phyloP scores from a whole-genome alignment of 2,329 filamentous ascomycete species.

The Pseudocercospora musae region DNA sequence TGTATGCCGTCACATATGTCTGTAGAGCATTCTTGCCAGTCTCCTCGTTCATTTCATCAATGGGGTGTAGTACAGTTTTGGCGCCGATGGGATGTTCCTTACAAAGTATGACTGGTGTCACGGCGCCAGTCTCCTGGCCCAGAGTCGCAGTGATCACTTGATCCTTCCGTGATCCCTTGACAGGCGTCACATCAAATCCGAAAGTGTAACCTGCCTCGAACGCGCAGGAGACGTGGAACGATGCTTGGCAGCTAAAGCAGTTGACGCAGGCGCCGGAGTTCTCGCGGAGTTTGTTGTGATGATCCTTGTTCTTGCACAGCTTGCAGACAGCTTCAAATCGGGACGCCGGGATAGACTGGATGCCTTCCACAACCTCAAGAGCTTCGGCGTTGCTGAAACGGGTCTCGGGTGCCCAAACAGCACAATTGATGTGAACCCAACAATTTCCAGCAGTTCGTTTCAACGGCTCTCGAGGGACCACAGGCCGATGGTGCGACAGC shows the following conservation, averaged over 20 bases:
- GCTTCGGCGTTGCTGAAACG: constrained; percentile 84
- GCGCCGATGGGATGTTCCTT: constrained; percentile 71
- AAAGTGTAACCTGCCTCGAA: constrained; percentile 77
- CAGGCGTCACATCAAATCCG: constrained; percentile 84
- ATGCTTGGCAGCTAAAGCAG: constrained; percentile 70
- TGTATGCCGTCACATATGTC: constrained; percentile 82
- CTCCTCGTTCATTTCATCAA: constrained; percentile 71
- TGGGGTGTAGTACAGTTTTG: constrained; percentile 62
- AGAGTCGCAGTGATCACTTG: constrained; percentile 76
- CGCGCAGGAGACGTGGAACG: constrained; percentile 87
- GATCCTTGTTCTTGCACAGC: constrained; percentile 67
- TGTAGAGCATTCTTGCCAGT: constrained; percentile 77
- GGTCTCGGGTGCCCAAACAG: constrained; percentile 86
- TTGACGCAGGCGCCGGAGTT: constrained; percentile 70
- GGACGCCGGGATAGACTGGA: constrained; percentile 71
- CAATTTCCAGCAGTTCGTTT: constrained; percentile 96
- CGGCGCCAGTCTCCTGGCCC: constrained; percentile 74
- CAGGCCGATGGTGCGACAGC: constrained; percentile 75
- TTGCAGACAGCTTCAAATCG: constrained; percentile 78
- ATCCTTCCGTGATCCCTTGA: constrained; percentile 84
- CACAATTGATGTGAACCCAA: constrained; percentile 95
- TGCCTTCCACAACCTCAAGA: constrained; percentile 83
- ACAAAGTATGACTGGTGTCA: constrained; percentile 87
- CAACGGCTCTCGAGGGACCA: constrained; percentile 81
- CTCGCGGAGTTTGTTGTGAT: constrained; percentile 28